A percentile compares a stretch with the other conserved stretches of the same genome.
Evolutionary conservation across 2,329 filamentous ascomycete genomes (phyloP).

Genomic region (Bisporella sp.): DNA sequence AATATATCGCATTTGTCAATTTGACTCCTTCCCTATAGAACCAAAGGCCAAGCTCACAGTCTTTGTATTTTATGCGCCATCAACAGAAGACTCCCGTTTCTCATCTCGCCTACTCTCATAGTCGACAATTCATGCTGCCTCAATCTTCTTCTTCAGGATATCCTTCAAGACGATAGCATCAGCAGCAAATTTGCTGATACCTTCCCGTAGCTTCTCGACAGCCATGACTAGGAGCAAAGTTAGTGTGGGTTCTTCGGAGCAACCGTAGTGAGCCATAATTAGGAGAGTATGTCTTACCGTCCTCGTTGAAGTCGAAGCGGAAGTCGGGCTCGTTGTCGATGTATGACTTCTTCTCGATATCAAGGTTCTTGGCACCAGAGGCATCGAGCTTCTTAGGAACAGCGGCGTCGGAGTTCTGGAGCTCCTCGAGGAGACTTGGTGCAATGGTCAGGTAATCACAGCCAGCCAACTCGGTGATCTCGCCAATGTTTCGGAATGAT

Average conservation of each 20-base stretch:
- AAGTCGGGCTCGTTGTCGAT: constrained; percentile 83
- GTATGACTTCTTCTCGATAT: constrained; percentile 86
- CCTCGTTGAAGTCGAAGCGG: constrained; percentile 99
- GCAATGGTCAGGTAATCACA: constrained; percentile 99
- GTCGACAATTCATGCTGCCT: background rate
- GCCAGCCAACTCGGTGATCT: constrained; percentile 96
- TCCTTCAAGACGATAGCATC: constrained; percentile 92
- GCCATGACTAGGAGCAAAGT: constrained; percentile 62
- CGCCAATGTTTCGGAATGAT: constrained; percentile 91
- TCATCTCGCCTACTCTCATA: no score
- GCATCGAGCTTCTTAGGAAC: constrained; percentile 94
- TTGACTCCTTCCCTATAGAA: no score
- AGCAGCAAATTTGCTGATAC: constrained; percentile 98
- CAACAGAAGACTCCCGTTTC: no score
- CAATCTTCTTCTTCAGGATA: constrained; percentile 82
- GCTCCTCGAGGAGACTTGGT: constrained; percentile 87
- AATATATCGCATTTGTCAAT: no score
- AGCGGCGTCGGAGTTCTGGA: constrained; percentile 72
- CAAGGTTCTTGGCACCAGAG: constrained; percentile 52
- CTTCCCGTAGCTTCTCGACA: constrained; percentile 97
- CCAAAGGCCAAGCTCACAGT: no score
- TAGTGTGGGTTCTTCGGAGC: no score
- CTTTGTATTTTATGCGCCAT: no score
- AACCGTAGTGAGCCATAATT: no score
- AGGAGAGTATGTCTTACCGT: constrained; percentile 31